These are phyloP conservation scores for Blastocystis sp. DNA, from an alignment of 352 stramenopile species.

Conservation along the genomic window DNA sequence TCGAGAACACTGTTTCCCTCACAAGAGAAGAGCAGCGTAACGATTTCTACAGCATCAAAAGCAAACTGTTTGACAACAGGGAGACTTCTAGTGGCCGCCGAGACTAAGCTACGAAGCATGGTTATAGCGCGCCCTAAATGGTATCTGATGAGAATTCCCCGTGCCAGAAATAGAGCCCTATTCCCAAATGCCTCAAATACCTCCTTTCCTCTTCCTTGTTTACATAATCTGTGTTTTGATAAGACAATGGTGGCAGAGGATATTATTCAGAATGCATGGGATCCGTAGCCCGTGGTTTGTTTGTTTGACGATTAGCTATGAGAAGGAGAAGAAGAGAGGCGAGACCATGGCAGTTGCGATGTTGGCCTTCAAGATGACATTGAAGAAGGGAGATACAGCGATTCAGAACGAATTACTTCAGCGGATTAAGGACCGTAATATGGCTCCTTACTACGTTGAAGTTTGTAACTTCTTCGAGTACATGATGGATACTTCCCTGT, in stretches of 20 bases:
- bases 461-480: slow-evolving; percentile 38
- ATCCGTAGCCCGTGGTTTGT: background rate
- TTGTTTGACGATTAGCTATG: slow-evolving; percentile 8
- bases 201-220: too few species aligned
- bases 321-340: slow-evolving; percentile 55
- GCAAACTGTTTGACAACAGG: background rate
- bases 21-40: background rate
- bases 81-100: background rate
- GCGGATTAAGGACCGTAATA: slow-evolving; percentile 34
- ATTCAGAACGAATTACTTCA: slow-evolving; percentile 44
- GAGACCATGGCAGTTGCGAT: slow-evolving; percentile 47
- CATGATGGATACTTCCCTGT: slow-evolving; percentile 3
- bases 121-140: background rate
- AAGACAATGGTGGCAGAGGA: background rate
- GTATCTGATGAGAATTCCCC: background rate
- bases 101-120: background rate
- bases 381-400: background rate
- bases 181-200: too few species aligned
- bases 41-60: slow-evolving; percentile 27
- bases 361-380: slow-evolving; percentile 28
- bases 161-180: too few species aligned
- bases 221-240: too few species aligned
- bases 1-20: background rate
- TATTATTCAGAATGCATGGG: background rate
- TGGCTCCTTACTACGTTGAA: slow-evolving; percentile 50